Percentiles rank a stretch among this genome's conserved stretches.
Evolutionary conservation across 495 filamentous ascomycete species (phyloP).

Genomic region (Penicillium angulare): DNA sequence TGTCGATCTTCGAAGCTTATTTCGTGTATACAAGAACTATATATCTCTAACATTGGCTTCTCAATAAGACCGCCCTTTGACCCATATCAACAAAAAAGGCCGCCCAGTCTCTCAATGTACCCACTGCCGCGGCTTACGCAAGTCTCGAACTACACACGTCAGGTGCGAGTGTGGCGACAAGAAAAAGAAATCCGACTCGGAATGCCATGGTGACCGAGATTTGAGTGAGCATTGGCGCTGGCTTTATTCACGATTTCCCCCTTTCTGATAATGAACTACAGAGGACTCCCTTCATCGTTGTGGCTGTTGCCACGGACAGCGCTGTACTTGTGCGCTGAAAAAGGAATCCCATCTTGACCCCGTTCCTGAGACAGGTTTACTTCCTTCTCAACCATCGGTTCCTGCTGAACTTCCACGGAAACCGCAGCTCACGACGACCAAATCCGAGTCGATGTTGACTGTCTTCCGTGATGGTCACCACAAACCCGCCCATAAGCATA

Average conservation of each 20-base stretch:
- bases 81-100: constrained; percentile 98
- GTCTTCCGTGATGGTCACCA: constrained; percentile 93
- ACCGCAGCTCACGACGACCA: constrained; percentile 74
- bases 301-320: constrained; percentile 87
- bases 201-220: constrained; percentile 59
- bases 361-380: constrained; percentile 27
- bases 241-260: constrained; percentile 22
- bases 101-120: constrained; percentile 97
- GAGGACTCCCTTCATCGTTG: constrained; percentile 66
- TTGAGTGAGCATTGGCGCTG: constrained; percentile 56
- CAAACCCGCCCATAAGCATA: constrained; percentile 86
- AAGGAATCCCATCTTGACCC: constrained; percentile 75
- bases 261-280: constrained; percentile 44
- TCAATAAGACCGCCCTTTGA: constrained; percentile 76
- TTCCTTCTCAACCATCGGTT: constrained; percentile 29
- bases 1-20: constrained; percentile 31
- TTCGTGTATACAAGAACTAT: neutral
- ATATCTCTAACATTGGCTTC: neutral
- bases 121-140: constrained; percentile 95
- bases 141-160: constrained; percentile 91
- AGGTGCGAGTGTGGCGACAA: constrained; percentile 98
- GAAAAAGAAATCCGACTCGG: constrained; percentile 62
- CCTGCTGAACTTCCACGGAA: constrained; percentile 54
- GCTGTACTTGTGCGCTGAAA: constrained; percentile 90
- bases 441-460: constrained; percentile 79